Evolutionary conservation across 495 filamentous ascomycete species (phyloP), one percentile per base, ranked within the genome.

Genomic region (Pyrenula aspistea): DNA sequence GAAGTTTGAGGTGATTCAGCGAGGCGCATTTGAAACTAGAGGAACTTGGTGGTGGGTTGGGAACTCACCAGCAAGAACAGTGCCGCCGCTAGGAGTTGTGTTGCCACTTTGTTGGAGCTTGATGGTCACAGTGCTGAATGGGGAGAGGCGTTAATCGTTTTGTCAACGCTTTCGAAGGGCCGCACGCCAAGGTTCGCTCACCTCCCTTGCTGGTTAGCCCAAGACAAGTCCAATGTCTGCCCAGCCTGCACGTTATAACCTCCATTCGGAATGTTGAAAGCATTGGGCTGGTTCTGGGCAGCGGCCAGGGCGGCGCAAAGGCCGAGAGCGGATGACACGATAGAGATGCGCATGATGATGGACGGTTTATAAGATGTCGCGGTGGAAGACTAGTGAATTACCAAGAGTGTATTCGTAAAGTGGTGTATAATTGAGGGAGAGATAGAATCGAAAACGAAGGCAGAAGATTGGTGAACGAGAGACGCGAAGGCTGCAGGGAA

Each of bases 1-100:
- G 0, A 54, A 60, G 15, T 57, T 10, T 15, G 42, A 56, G 10
- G 52, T 11, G 49, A 50, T 12, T 49, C 51, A 49, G 56, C 31
- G 55, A 22, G 25, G 25, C 59, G 20, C 12, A 53, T 4, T 42
- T 15, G 31, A 15, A 57, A 25, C 0, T 25, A 56, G 2, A 25
- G 19, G 47, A 24, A 10, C 52, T 19, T 22, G 19, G 23, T 12
- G 36, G 48, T 0, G 51, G 22, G 53, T 21, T 8, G 12, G 52
- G 22, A 24, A 74, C 81, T 68, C 65, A 84, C 82, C 68, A 25
- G 75, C 78, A 65, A 86, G 76, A 10, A 63, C 59, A 31, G 62
- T 72, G 21, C 80, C 77, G 2, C 66, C 58, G 52, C 63, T 63
- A 4, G 81, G 56, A 56, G 77, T 69, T 54, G 66, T 72, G 42